Conservation (phyloP, 1,284 basidiomycete species). For the Porodaedalea pini region DNA sequence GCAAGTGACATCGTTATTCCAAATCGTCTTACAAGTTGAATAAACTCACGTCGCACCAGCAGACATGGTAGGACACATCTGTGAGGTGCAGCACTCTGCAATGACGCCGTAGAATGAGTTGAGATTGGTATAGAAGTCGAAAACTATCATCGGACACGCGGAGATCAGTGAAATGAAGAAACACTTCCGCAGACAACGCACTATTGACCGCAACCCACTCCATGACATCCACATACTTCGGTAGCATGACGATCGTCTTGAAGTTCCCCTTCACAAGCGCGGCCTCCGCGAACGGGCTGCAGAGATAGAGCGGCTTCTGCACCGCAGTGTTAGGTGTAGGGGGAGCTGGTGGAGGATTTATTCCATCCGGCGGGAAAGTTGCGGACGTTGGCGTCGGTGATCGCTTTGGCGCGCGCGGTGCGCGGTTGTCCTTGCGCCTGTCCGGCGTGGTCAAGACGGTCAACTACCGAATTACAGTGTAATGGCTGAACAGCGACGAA, state of each 20-base stretch:
- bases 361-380: conserved; percentile 48
- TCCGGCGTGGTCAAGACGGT: conserved; percentile 2
- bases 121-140: conserved; percentile 94
- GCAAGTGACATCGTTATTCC: conserved; percentile 15
- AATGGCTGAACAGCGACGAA: conserved; percentile 7
- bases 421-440: conserved; percentile 69
- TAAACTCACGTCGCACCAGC: conserved; percentile 78
- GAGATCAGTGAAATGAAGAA: not conserved
- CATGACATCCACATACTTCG: conserved; percentile 96
- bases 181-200: conserved; percentile 40
- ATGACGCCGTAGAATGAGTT: conserved; percentile 98
- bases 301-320: conserved; percentile 81
- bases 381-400: conserved; percentile 69
- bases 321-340: conserved; percentile 37
- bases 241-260: conserved; percentile 96
- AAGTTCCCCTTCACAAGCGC: conserved; percentile 98
- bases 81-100: conserved; percentile 90
- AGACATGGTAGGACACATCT: conserved; percentile 90
- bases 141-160: conserved; percentile 50
- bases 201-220: conserved; percentile 99
- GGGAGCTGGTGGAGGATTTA: conserved; percentile 40
- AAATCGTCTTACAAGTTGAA: conserved; percentile 8
- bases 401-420: conserved; percentile 58
- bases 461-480: conserved; percentile 5
- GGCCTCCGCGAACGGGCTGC: conserved; percentile 93